Base-by-base conservation (phyloP, 257 asterid species). In the Phtheirospermum japonicum region DNA sequence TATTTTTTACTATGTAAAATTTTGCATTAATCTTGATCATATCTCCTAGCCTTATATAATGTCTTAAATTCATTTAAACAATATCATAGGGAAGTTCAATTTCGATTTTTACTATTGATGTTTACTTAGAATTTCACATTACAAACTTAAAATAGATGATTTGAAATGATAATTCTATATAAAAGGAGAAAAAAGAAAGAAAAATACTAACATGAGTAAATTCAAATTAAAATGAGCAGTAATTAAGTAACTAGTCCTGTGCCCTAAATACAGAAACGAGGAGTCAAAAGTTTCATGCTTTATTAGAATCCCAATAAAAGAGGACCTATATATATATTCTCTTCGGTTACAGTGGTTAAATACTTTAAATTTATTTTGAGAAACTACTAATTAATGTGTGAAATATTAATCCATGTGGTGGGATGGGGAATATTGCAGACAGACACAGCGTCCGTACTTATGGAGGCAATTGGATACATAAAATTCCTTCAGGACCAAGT, bases 381-480 rank as follows among this genome's bases (percentile, higher is more conserved):
- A 1, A 42, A n/a, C 16, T 42, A 48, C 10, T 60, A 14, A 68
- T 34, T 66, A 32, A 61, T 63, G 17, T 48, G 40, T 34, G 5
- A n/a, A n/a, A n/a, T n/a, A n/a, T n/a, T n/a, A n/a, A n/a, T n/a
- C n/a, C n/a, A 48, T 70, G 76, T 64, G 67, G 45, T 61, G 51
- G 69, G n/a, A n/a, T 75, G 71, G 82, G 49, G 72, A 74, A 77
- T 74, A 74, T 73, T 79, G 69, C 89, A 90, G 97, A 90, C 97
- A 63, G 97, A 90, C 79, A 90, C 97, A 66, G 96, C 97, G 67
- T 87, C 97, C 61, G 97, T 90, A 72, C 85, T 90, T 16, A 87
- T 90, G 97, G 96, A 87, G 82, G 95, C 97, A 76, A 87, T 85
- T 63, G 97, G 97, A 56, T 90, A 87, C 45, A 90, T 90, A 84